Evolutionary conservation across 495 filamentous ascomycete genomes (phyloP).

Genomic region (Penicillium coffeae): DNA sequence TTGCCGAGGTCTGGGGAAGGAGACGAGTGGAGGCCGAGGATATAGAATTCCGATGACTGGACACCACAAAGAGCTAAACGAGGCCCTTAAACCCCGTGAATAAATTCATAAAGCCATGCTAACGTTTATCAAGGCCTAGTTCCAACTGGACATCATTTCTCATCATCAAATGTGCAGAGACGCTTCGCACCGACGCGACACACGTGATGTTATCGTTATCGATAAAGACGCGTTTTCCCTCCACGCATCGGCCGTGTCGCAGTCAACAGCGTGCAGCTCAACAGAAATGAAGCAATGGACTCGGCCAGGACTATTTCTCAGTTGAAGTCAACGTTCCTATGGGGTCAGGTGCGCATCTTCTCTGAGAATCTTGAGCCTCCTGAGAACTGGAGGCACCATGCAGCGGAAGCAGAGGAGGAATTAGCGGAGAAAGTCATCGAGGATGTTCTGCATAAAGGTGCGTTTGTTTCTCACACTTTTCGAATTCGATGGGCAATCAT

Average conservation of each 20-base stretch:
- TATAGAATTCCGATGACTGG: not conserved
- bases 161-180: too few relatives aligned
- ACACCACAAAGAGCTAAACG: too few relatives aligned
- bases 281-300: slow-evolving; percentile 33
- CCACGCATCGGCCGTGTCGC: not conserved
- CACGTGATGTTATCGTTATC: slow-evolving; percentile 5
- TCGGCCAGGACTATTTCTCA: slow-evolving; percentile 51
- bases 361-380: slow-evolving; percentile 53
- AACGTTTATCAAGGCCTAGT: too few relatives aligned
- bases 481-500: not conserved
- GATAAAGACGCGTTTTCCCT: slow-evolving; percentile 7
- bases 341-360: slow-evolving; percentile 59
- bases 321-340: slow-evolving; percentile 62
- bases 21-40: slow-evolving; percentile 1
- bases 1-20: slow-evolving; percentile 2
- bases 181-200: not conserved
- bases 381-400: slow-evolving; percentile 52
- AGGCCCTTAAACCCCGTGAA: too few relatives aligned
- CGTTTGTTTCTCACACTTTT: not conserved
- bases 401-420: slow-evolving; percentile 40
- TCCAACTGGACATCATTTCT: too few relatives aligned
- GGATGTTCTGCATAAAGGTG: slow-evolving; percentile 53
- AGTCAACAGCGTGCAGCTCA: not conserved
- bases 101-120: too few relatives aligned
- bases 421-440: slow-evolving; percentile 51